Conservation (phyloP, 75 land plant species). For the Pinus tabuliformis region DNA sequence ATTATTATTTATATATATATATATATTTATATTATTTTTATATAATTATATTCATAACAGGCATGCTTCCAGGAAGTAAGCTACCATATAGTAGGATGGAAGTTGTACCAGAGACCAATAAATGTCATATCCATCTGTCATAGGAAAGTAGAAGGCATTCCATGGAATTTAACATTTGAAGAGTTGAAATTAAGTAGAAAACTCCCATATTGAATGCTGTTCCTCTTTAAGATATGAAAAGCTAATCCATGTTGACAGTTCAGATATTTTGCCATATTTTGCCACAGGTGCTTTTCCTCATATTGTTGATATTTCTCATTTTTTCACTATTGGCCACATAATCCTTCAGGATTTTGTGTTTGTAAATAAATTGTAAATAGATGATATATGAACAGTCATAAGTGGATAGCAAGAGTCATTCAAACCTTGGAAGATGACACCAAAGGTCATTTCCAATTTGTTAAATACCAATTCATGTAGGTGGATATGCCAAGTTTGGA, state of each 20-base stretch:
- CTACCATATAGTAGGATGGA: background rate
- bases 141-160: background rate
- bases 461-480: too few species aligned
- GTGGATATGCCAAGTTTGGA: too few species aligned
- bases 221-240: background rate
- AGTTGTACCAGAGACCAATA: background rate
- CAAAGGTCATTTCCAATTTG: too few species aligned
- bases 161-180: background rate
- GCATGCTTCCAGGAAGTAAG: background rate
- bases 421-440: too few species aligned
- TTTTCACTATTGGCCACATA: background rate
- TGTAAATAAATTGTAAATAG: too few species aligned
- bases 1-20: too few species aligned
- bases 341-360: too few species aligned
- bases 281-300: background rate
- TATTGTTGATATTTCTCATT: background rate
- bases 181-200: background rate
- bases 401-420: too few species aligned
- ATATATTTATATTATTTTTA: too few species aligned
- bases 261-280: background rate
- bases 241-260: background rate
- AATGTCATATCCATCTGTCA: background rate
- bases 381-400: too few species aligned
- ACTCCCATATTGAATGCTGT: background rate
- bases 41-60: too few species aligned